Conservation (phyloP, 2,329 filamentous ascomycete genomes). For the Aureobasidium leucospermi region DNA sequence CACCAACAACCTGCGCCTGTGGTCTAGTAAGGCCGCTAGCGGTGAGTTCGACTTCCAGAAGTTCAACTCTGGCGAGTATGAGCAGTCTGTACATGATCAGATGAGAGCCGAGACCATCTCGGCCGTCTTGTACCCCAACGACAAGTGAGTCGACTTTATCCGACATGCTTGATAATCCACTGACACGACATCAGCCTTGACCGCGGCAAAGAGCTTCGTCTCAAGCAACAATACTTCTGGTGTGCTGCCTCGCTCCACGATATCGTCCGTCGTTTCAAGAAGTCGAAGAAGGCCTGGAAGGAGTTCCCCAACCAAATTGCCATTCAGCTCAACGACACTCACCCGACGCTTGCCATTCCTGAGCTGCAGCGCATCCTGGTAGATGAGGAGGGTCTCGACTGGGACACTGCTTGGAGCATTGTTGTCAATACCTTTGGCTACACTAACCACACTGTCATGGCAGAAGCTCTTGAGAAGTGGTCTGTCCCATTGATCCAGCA, state of each 20-base stretch:
- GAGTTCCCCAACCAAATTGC: conserved; percentile 93
- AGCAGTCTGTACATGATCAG: conserved; percentile 95
- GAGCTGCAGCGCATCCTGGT: conserved; percentile 89
- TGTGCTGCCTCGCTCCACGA: conserved; percentile 93
- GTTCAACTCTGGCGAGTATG: conserved; percentile 97
- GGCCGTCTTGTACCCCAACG: conserved; percentile 89
- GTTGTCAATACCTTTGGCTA: conserved; percentile 70
- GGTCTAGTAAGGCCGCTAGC: conserved; percentile 94
- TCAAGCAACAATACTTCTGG: conserved; percentile 99
- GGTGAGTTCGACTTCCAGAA: conserved; percentile 99
- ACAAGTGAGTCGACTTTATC: conserved; percentile 4
- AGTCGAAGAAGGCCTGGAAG: conserved; percentile 81
- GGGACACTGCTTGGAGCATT: conserved; percentile 84
- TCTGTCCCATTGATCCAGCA: conserved; percentile 88
- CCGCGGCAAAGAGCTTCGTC: conserved; percentile 86
- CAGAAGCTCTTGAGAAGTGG: conserved; percentile 97
- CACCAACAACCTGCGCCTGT: conserved; percentile 93
- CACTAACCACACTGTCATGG: conserved; percentile 96
- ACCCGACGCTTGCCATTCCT: conserved; percentile 91
- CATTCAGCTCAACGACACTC: conserved; percentile 96
- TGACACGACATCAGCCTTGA: conserved; percentile 68
- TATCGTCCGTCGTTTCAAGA: conserved; percentile 97
- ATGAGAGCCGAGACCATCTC: conserved; percentile 99
- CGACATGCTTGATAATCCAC: background rate
- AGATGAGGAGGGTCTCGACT: conserved; percentile 83